These are phyloP conservation scores for Metschnikowia reukaufii DNA, from an alignment of 805 yeast species.

Conservation along the genomic window DNA sequence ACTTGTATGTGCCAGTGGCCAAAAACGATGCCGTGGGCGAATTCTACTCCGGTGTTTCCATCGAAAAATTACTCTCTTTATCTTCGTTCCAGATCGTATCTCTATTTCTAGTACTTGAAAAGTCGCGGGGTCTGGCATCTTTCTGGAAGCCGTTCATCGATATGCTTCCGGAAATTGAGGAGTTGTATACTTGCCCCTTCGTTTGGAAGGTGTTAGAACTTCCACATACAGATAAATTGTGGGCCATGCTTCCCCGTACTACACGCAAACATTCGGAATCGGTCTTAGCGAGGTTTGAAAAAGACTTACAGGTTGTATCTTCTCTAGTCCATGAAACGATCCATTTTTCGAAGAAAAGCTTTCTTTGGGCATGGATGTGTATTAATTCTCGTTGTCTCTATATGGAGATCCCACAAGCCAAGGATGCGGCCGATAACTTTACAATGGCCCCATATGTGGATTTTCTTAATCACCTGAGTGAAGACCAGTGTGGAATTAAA, in stretches of 20 bases:
- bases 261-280: conserved; percentile 39
- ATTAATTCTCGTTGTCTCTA: conserved; percentile 91
- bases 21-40: conserved; percentile 26
- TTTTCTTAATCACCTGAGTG: conserved; percentile 70
- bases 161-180: conserved; percentile 57
- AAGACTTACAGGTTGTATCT: conserved; percentile 45
- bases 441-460: conserved; percentile 93
- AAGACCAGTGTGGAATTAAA: conserved; percentile 53
- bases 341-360: conserved; percentile 25
- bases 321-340: conserved; percentile 22
- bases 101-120: conserved; percentile 50
- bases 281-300: conserved; percentile 43
- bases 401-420: conserved; percentile 60
- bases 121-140: conserved; percentile 37
- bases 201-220: conserved; percentile 50
- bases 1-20: conserved; percentile 26
- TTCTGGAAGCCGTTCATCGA: conserved; percentile 71
- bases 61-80: conserved; percentile 40
- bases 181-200: conserved; percentile 59
- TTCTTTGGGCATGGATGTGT: conserved; percentile 77
- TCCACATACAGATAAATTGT: conserved; percentile 27
- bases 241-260: conserved; percentile 45
- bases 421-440: conserved; percentile 60
- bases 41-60: conserved; percentile 31
- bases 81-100: conserved; percentile 62